Evolutionary conservation across 208 protist genomes (phyloP).

Genomic region (Crithidia fasciculata): DNA sequence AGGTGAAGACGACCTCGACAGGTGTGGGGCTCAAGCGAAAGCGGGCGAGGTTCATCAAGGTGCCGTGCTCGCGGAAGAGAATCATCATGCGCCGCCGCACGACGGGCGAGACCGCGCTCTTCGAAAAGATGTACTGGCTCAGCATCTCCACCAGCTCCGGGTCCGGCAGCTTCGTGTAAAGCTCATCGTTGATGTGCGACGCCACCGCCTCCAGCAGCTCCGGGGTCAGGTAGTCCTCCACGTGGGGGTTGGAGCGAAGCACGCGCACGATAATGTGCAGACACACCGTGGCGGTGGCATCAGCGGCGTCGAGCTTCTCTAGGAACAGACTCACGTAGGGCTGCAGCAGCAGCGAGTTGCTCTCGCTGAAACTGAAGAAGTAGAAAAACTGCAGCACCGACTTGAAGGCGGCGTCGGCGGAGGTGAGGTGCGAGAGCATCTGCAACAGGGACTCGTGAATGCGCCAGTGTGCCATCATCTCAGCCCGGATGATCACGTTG

Average conservation of each 20-base stretch:
- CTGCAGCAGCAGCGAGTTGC: constrained; percentile 57
- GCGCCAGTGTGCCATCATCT: constrained; percentile 75
- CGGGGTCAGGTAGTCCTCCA: constrained; percentile 62
- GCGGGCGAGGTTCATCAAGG: constrained; percentile 42
- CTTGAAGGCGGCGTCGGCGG: constrained; percentile 38
- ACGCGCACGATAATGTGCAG: constrained; percentile 71
- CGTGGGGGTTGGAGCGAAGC: constrained; percentile 54
- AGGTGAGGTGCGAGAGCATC: constrained; percentile 53
- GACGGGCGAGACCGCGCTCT: constrained; percentile 46
- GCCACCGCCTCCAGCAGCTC: constrained; percentile 52
- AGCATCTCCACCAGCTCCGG: constrained; percentile 65
- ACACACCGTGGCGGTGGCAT: constrained; percentile 40
- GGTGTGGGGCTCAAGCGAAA: constrained; percentile 30
- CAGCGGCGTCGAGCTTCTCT: constrained; percentile 17
- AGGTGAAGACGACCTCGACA: constrained; percentile 56
- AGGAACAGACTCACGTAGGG: constrained; percentile 56
- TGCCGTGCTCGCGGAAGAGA: constrained; percentile 61
- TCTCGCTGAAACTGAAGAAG: constrained; percentile 61
- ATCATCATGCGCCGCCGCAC: constrained; percentile 75
- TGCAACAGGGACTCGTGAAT: constrained; percentile 69
- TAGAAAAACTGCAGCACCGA: constrained; percentile 80
- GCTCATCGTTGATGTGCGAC: constrained; percentile 47
- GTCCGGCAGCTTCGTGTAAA: constrained; percentile 54
- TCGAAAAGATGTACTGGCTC: constrained; percentile 58
- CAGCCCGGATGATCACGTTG: constrained; percentile 57